Base-by-base conservation (phyloP, 2,329 filamentous ascomycete genomes). In the Didymella glomerata region DNA sequence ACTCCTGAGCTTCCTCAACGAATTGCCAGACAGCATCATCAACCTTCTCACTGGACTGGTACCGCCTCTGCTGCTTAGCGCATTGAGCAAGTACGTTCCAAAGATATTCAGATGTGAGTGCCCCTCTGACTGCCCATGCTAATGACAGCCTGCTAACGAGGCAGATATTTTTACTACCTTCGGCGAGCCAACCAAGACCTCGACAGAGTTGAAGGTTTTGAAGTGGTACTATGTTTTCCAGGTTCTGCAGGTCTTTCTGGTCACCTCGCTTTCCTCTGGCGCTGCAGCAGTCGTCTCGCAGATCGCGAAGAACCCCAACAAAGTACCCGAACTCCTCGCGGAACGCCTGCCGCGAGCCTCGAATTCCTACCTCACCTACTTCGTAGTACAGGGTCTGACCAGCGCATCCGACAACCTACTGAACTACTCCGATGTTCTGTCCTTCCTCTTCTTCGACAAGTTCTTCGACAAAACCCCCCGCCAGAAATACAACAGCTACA, bases 281-380 rank as follows among this genome's bases (percentile, higher is more conserved):
- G 93, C 93, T 10, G 87, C 92, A 3, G 85, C 89, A 7, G 87
- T 91, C 0, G 83, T 88, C 1, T 79, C 84, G 24, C 68, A 86
- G 20, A 88, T 96, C 47, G 80, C 88, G 14, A 38, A 87, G 0
- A 68, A 92, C 4, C 92, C 93, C 0, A 75, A 80, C 2, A 78
- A 79, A 0, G 85, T 87, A 7, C 86, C 92, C 0, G 78, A 75
- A 0, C 78, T 96, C 38, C 83, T 97, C 4, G 89, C 93, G 0
- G 71, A 82, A 16, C 90, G 91, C 58, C 82, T 99, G 6, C 95
- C 95, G 18, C 88, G 86, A 55, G 88, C 92, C 0, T 93, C 93
- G 61, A 98, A 96, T 79, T 96, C 98, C 74, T 99, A 97, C 77
- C 89, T 98, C 20, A 92, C 90, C 0, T 99, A 98, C 79, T 96